phyloP scores from a whole-genome alignment of 495 filamentous ascomycete genomes.

The Talaromyces trachyspermus region DNA sequence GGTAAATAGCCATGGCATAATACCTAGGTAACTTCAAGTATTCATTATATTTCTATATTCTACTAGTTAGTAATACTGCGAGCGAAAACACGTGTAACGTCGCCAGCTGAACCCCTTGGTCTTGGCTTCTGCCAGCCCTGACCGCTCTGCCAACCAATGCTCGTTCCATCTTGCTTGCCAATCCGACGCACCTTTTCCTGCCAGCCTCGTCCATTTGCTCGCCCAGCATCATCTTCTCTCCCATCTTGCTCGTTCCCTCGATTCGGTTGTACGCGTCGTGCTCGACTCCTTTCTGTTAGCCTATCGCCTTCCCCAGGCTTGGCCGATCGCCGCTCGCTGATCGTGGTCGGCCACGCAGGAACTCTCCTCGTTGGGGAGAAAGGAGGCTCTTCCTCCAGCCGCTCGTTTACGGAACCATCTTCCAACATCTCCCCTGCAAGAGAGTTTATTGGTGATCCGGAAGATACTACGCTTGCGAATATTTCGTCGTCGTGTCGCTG shows the following conservation, averaged over 20 bases:
- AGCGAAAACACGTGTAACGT: background rate
- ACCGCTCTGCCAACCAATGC: slow-evolving; percentile 27
- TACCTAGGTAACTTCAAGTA: too few relatives aligned
- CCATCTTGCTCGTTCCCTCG: slow-evolving; percentile 9
- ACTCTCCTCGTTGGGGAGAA: slow-evolving; percentile 16
- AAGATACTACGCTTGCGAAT: background rate
- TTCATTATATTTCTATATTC: too few relatives aligned
- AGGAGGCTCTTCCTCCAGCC: slow-evolving; percentile 43
- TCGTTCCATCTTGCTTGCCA: slow-evolving; percentile 15
- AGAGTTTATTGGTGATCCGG: slow-evolving; percentile 4
- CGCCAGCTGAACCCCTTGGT: slow-evolving; percentile 21
- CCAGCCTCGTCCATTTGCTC: slow-evolving; percentile 19
- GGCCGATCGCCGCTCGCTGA: background rate
- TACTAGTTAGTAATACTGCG: too few relatives aligned
- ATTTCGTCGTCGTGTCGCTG: background rate
- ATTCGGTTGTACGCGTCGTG: slow-evolving; percentile 6
- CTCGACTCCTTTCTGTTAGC: background rate
- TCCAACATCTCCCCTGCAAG: too few relatives aligned
- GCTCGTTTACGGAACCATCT: slow-evolving; percentile 33
- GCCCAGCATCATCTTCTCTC: slow-evolving; percentile 5
- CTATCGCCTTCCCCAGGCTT: background rate
- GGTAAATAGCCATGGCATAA: too few relatives aligned
- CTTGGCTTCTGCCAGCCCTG: slow-evolving; percentile 33
- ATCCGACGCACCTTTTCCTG: slow-evolving; percentile 17
- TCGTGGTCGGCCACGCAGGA: background rate